Base-by-base conservation (phyloP, 495 filamentous ascomycete genomes). In the Talaromyces liani region DNA sequence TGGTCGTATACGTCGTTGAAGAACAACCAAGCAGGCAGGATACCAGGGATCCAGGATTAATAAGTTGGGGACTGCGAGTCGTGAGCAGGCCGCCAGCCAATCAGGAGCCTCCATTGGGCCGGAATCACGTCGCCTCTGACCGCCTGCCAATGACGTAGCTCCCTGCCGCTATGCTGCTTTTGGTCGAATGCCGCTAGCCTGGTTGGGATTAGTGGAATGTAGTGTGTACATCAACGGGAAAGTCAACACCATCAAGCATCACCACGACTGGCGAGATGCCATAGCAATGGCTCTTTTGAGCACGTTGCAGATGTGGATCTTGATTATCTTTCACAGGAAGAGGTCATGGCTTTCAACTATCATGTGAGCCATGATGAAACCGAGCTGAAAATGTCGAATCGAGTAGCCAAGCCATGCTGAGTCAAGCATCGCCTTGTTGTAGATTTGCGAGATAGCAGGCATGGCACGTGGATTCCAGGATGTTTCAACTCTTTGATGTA, bases 101-200 rank as follows among this genome's bases (percentile, higher is more conserved):
- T 58, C 56, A 58, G 56, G 1, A 22, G 29, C 3, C 6, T 4
- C 8, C 20, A 56, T 25, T 56, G 27, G 24, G 18, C 56, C 45
- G 45, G 45, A 45, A 49, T 8, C 22, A 16, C 8, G 22, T 10
- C 10, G 58, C 34, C 58, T 45, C 58, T 25, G 41, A 49, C 33
- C 58, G 41, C 18, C 58, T 27, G 18, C 58, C 18, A 61, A 29
- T 61, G 58, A 61, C 58, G 58, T 61, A 61, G 58, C 20, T 27
- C 18, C 1, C 4, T 10, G 20, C 41, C 41, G 41, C 58, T 47
- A 45, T 8, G 24, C 58, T 24, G 4, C 8, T 45, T 60, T 25
- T n/a, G n/a, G 6, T 45, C 8, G 8, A 3, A 33, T 29, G 10
- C 54, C 18, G 5, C 54, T 54, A 54, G 18, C 53, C 53, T 31